Conservation (phyloP, 805 yeast species). For the Spathaspora hagerdaliae region DNA sequence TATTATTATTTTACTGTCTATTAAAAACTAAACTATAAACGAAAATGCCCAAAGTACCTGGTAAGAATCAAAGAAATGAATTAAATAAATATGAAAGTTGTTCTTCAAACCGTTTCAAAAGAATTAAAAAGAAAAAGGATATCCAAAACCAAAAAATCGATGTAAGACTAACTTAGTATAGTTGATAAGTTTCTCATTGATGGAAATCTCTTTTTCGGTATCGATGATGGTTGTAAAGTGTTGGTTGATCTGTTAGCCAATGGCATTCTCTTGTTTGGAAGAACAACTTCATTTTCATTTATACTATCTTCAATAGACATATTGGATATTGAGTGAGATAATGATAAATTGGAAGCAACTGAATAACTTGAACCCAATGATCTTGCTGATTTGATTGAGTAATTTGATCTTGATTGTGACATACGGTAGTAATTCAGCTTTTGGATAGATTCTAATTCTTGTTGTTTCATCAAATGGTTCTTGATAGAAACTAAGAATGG, state of each 20-base stretch:
- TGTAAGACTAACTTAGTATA: too few species aligned
- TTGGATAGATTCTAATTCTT: constrained; percentile 21
- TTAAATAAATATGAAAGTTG: too few species aligned
- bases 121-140: too few species aligned
- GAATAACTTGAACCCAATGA: constrained; percentile 12
- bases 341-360: constrained; percentile 15
- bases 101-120: too few species aligned
- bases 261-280: constrained; percentile 7
- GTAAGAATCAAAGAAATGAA: too few species aligned
- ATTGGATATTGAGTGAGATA: constrained; percentile 8
- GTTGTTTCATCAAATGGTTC: constrained; percentile 33
- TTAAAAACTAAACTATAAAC: too few species aligned
- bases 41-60: too few species aligned
- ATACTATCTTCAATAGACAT: not conserved
- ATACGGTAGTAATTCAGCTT: constrained; percentile 29
- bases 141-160: too few species aligned
- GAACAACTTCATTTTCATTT: constrained; percentile 4
- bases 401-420: constrained; percentile 14
- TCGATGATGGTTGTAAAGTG: not conserved
- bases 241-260: constrained; percentile 9
- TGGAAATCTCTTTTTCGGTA: constrained; percentile 2
- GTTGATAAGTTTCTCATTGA: not conserved
- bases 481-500: constrained; percentile 78
- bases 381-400: not conserved
- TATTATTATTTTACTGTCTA: too few species aligned